Base-by-base conservation (phyloP, 1,284 basidiomycete genomes). In the Spongispora temasekensis region DNA sequence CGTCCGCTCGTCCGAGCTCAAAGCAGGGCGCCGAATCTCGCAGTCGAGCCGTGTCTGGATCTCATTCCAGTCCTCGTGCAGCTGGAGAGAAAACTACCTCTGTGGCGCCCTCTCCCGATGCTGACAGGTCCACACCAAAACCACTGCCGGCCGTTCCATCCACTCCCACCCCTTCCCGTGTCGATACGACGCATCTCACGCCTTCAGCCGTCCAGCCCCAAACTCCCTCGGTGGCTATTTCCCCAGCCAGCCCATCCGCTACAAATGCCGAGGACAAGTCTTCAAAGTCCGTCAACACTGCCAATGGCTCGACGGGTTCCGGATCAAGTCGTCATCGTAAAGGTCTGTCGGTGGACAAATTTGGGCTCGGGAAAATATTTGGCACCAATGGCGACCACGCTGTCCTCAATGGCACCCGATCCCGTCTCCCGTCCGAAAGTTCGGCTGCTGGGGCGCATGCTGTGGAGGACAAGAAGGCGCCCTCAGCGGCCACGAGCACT, bases 301-400 rank as follows among this genome's bases (percentile, higher is more conserved):
- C 59, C 63, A 79, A 64, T 69, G 72, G 59, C 67, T 79, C 67
- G 67, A 77, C 56, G 65, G 77, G 62, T 25, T 82, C 71, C 52
- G 80, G 79, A 57, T 82, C 83, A 23, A 78, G 79, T 34, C 79
- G 85, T 32, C 82, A 85, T 64, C 77, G 81, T 63, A 84, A 84
- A 61, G 86, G 87, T 12, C 71, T 89, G 62, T 91, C 89, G 0
- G 79, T 90, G 64, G 90, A 91, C 78, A 89, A 89, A 71, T 88
- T 91, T 68, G 86, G 85, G n/a, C 79, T 91, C 13, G 82, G 85
- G 55, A 86, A 86, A 71, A 79, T 91, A 53, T 83, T 91, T 57
- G 78, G 81, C 28, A 62, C 65, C 15, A 75, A 72, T 28, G 64
- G 66, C 15, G 75, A 76, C 21, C 68, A 71, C 30, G 32, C 65